A percentile compares a stretch with the other conserved stretches of the same genome.
These are phyloP conservation scores for Lepiota brunneoincarnata DNA, from an alignment of 768 basidiomycete genomes.

Conservation along the genomic window DNA sequence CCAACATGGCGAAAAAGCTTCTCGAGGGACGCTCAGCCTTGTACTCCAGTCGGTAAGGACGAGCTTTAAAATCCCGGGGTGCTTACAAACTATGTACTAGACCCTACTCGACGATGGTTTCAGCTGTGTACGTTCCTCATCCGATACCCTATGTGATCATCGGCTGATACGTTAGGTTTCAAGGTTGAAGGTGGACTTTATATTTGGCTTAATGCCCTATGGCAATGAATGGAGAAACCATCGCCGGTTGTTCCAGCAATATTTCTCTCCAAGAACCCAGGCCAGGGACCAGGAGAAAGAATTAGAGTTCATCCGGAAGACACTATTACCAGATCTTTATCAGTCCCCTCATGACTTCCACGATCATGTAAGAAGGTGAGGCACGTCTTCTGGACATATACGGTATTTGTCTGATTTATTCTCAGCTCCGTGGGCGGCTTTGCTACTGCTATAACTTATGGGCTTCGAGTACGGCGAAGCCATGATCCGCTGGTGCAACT, in stretches of 20 bases:
- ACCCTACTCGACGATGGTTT: neutral
- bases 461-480: neutral
- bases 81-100: neutral
- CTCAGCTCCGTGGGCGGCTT: neutral
- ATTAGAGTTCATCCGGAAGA: neutral
- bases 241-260: too few species aligned
- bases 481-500: neutral
- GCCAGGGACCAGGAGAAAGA: slow-evolving; percentile 2
- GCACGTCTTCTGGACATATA: neutral
- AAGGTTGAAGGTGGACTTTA: neutral
- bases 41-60: neutral
- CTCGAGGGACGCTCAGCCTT: neutral
- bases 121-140: neutral
- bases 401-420: neutral
- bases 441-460: slow-evolving; percentile 1
- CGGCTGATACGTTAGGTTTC: neutral
- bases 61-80: too few species aligned
- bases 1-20: slow-evolving; percentile 1
- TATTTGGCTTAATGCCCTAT: neutral
- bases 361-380: neutral
- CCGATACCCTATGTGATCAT: neutral
- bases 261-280: too few species aligned
- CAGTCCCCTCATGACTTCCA: neutral
- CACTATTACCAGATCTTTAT: neutral
- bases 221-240: neutral